Evolutionary conservation across 2,329 filamentous ascomycete genomes (phyloP).

Genomic region (Pezicula radicicola): DNA sequence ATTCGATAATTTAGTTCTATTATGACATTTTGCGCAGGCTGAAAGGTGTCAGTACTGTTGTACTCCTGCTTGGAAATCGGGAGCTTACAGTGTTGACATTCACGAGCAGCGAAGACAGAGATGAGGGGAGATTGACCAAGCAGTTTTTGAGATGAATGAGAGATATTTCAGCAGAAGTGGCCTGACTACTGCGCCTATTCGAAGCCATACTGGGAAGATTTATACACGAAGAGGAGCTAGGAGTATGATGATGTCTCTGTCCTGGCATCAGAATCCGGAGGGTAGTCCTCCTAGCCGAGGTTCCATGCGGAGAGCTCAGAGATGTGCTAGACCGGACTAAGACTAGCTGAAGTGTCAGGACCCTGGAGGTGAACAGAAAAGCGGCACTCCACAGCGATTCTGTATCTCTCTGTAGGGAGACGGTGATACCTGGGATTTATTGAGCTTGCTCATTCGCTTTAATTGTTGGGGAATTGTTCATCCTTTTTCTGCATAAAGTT

Average conservation of each 20-base stretch:
- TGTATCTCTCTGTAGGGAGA: too few species aligned
- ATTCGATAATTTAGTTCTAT: conserved; percentile 82
- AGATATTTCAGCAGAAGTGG: conserved; percentile 77
- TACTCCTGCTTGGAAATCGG: conserved; percentile 1
- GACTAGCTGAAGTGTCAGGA: too few species aligned
- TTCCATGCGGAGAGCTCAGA: too few species aligned
- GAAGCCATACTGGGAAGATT: conserved; percentile 18
- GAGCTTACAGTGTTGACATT: conserved; percentile 81
- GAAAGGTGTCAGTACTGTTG: conserved; percentile 6
- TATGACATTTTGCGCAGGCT: conserved; percentile 94
- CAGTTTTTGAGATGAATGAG: conserved; percentile 90
- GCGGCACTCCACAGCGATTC: too few species aligned
- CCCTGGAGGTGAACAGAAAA: too few species aligned
- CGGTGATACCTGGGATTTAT: too few species aligned
- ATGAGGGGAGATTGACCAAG: conserved; percentile 85
- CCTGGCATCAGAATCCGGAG: too few species aligned
- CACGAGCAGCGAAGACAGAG: conserved; percentile 78
- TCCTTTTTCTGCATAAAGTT: too few species aligned
- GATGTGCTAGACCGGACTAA: too few species aligned
- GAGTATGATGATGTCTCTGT: not conserved
- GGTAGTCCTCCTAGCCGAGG: too few species aligned
- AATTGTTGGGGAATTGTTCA: too few species aligned
- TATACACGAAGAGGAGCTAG: conserved; percentile 2
- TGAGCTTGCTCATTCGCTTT: too few species aligned
- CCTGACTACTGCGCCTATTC: conserved; percentile 46